Percentiles rank a stretch among this genome's conserved stretches.
Conservation (phyloP, 1,139 yeast genomes). For the Spathaspora sp. region DNA sequence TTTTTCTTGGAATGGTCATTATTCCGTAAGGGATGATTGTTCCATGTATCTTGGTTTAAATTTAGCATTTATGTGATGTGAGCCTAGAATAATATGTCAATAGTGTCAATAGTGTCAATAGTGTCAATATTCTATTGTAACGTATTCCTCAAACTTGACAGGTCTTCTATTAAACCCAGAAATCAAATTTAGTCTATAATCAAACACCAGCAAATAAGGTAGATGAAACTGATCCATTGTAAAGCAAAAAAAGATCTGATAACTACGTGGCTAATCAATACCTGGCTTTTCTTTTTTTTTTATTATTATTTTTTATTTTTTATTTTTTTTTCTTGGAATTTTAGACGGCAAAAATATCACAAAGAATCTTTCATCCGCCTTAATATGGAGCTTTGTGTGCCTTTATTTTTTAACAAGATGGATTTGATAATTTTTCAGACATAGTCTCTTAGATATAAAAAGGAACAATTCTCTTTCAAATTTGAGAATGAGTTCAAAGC, state of each 20-base stretch:
- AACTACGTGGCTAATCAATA: too few species aligned
- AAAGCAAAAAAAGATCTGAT: too few species aligned
- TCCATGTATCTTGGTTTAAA: not conserved
- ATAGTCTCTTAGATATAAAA: not conserved
- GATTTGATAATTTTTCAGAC: not conserved
- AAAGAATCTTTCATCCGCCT: not conserved
- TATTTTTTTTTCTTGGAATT: not conserved
- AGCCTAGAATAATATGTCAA: not conserved
- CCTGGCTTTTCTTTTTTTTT: not conserved
- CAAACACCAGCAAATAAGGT: too few species aligned
- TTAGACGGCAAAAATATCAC: not conserved
- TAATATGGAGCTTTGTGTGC: not conserved
- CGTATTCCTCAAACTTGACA: too few species aligned
- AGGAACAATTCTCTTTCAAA: too few species aligned
- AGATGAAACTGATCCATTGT: too few species aligned
- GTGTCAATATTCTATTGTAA: too few species aligned
- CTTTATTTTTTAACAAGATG: not conserved
- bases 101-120: too few species aligned
- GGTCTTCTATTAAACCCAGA: too few species aligned
- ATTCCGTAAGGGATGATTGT: not conserved
- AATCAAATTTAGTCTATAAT: too few species aligned
- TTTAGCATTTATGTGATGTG: not conserved
- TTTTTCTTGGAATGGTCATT: not conserved
- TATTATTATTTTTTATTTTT: not conserved
- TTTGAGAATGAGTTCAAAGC: too few species aligned